Conservation (phyloP, 2,329 filamentous ascomycete genomes). For the Fusarium nodosum region DNA sequence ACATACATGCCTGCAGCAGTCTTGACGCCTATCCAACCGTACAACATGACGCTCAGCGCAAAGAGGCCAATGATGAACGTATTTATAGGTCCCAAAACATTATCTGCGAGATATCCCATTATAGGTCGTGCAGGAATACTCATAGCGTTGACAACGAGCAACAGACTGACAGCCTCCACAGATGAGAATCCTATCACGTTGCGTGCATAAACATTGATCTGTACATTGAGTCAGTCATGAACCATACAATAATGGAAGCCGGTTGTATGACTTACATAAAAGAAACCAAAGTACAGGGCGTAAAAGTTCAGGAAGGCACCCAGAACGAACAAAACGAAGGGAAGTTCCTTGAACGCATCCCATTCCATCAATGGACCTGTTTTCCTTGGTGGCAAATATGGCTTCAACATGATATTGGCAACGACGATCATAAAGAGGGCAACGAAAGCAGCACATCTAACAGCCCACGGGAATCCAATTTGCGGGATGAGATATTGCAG, state of each 20-base stretch:
- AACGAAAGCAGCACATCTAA: constrained; percentile 75
- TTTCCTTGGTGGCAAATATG: constrained; percentile 63
- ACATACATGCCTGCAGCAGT: constrained; percentile 49
- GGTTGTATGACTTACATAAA: constrained; percentile 59
- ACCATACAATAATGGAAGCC: constrained; percentile 40
- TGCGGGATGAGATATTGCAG: constrained; percentile 69
- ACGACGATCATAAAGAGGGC: constrained; percentile 61
- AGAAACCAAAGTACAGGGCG: constrained; percentile 57
- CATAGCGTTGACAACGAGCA: constrained; percentile 76
- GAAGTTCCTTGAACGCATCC: constrained; percentile 67
- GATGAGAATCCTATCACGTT: constrained; percentile 59
- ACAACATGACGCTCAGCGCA: constrained; percentile 46
- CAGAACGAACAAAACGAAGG: constrained; percentile 66
- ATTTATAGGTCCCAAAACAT: constrained; percentile 65
- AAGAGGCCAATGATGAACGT: constrained; percentile 53
- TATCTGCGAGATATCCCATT: constrained; percentile 71
- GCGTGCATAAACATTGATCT: constrained; percentile 61
- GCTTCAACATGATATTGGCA: constrained; percentile 58
- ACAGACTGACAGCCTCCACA: constrained; percentile 65
- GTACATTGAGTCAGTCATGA: constrained; percentile 11
- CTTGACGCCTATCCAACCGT: constrained; percentile 51
- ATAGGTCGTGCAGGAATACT: constrained; percentile 70
- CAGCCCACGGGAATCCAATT: constrained; percentile 74
- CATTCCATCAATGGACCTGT: constrained; percentile 67
- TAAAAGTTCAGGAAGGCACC: constrained; percentile 63